Evolutionary conservation across 345 rosid genomes (phyloP).

Genomic region (Ceriops zippeliana): DNA sequence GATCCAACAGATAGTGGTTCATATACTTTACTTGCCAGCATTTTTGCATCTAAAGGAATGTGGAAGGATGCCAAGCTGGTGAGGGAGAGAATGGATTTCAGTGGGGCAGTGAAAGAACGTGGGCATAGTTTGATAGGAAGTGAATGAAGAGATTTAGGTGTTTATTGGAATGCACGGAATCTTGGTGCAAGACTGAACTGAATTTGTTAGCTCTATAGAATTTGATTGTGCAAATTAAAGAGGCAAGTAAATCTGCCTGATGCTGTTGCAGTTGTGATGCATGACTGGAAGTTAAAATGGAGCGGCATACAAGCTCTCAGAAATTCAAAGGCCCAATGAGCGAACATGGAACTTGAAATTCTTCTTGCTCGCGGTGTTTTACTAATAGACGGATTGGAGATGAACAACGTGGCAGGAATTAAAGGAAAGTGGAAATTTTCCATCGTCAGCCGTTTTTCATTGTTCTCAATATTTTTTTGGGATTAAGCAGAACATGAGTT

Average conservation of each 20-base stretch:
- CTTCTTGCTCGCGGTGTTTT: too few species aligned
- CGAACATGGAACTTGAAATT: too few species aligned
- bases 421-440: too few species aligned
- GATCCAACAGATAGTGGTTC: conserved; percentile 70
- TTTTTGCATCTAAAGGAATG: conserved; percentile 65
- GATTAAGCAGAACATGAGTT: too few species aligned
- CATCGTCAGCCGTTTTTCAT: too few species aligned
- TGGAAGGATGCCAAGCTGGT: conserved; percentile 61
- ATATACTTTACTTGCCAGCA: conserved; percentile 53
- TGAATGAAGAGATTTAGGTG: conserved; percentile 36
- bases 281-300: conserved; percentile 15
- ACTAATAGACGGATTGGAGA: too few species aligned
- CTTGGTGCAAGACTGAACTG: conserved; percentile 35
- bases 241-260: conserved; percentile 26
- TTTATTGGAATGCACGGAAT: conserved; percentile 55
- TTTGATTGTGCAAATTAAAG: conserved; percentile 50
- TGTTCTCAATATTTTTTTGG: too few species aligned
- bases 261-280: conserved; percentile 8
- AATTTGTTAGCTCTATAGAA: conserved; percentile 39
- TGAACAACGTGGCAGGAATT: too few species aligned
- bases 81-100: conserved; percentile 59
- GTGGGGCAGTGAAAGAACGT: conserved; percentile 62
- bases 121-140: conserved; percentile 69
- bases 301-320: not conserved
- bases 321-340: too few species aligned